These are phyloP conservation scores for Chalaropsis thielavioides DNA, from an alignment of 2,329 filamentous ascomycete species.

Conservation along the genomic window DNA sequence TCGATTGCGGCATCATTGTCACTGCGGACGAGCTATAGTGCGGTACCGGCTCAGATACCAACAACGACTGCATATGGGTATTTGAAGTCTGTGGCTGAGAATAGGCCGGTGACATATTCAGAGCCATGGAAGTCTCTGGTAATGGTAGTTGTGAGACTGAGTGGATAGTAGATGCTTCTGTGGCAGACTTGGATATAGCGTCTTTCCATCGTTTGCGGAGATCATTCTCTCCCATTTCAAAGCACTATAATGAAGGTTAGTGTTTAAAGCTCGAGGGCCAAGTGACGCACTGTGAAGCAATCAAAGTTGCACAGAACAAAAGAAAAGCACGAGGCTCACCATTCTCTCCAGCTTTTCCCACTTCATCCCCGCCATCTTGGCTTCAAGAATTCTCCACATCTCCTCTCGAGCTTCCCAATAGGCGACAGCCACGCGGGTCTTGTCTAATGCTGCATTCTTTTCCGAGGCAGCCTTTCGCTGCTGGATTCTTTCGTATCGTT, in stretches of 20 bases:
- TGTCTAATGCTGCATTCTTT: conserved; percentile 40
- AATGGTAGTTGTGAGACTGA: background rate
- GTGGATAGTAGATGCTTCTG: background rate
- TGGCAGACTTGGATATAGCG: background rate
- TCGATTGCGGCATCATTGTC: background rate
- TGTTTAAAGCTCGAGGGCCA: background rate
- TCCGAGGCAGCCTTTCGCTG: conserved; percentile 43
- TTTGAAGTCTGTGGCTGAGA: conserved; percentile 22
- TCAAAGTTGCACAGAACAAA: background rate
- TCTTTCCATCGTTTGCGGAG: conserved; percentile 16
- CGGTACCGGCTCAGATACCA: conserved; percentile 5
- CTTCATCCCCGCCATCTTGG: conserved; percentile 58
- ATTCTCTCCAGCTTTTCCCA: conserved; percentile 57
- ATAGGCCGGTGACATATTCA: conserved; percentile 17
- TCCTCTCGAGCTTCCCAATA: conserved; percentile 69
- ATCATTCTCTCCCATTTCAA: conserved; percentile 17
- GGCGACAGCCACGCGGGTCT: conserved; percentile 52
- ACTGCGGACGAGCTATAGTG: background rate
- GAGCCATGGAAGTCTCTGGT: background rate
- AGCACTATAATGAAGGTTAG: conserved; percentile 14
- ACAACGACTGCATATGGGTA: conserved; percentile 19
- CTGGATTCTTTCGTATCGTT: conserved; percentile 73
- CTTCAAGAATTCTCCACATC: conserved; percentile 65
- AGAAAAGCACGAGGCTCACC: conserved; percentile 27
- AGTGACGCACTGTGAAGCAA: background rate